Evolutionary conservation across 345 rosid species (phyloP).

Genomic region (Citrus trifoliata): DNA sequence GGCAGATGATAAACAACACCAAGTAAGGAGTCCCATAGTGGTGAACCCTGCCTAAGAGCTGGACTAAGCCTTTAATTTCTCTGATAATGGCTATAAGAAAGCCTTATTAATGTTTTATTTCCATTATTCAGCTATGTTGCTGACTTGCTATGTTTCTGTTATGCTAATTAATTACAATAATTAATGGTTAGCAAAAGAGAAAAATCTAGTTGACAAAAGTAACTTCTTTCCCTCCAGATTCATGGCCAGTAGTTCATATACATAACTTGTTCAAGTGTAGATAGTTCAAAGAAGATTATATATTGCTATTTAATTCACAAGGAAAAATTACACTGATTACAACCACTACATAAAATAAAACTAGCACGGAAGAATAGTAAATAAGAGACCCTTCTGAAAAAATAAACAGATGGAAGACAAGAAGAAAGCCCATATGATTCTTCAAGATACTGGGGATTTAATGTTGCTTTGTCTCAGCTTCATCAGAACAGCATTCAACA

Average conservation of each 20-base stretch:
- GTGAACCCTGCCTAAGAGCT: constrained; percentile 28
- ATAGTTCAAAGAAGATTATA: not conserved
- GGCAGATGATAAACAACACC: constrained; percentile 62
- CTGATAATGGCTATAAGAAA: not conserved
- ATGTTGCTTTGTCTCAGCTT: not conserved
- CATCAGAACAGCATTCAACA: constrained; percentile 22
- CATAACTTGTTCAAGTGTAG: not conserved
- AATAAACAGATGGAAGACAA: not conserved
- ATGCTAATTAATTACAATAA: constrained; percentile 3
- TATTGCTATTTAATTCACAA: not conserved
- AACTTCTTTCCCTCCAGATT: not conserved
- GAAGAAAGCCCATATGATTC: not conserved
- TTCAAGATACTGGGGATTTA: not conserved
- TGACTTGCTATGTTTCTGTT: not conserved
- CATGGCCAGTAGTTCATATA: not conserved
- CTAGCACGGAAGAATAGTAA: not conserved
- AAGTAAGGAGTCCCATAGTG: constrained; percentile 74
- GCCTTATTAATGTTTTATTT: not conserved
- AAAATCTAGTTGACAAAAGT: not conserved
- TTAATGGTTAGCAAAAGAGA: not conserved
- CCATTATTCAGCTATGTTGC: not conserved
- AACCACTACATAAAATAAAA: constrained; percentile 12
- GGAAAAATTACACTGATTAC: constrained; percentile 12
- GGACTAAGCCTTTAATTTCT: not conserved
- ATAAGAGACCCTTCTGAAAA: constrained; percentile 1